Percentiles rank a stretch among this genome's conserved stretches.
phyloP scores from a whole-genome alignment of 768 basidiomycete species.

The Leccinum pellstonianum region DNA sequence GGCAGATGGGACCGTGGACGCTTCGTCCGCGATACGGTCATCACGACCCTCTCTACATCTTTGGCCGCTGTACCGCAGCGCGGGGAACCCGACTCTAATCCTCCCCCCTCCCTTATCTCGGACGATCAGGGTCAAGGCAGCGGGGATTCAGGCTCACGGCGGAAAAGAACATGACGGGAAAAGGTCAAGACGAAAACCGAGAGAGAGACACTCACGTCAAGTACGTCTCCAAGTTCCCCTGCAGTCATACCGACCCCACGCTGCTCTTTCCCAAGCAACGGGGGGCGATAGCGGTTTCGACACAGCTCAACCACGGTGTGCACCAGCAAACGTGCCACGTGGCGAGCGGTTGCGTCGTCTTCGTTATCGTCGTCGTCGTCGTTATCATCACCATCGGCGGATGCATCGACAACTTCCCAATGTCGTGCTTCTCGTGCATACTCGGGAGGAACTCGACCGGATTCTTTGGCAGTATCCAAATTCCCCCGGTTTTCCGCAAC shows the following conservation, averaged over 20 bases:
- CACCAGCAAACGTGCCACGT: conserved; percentile 23
- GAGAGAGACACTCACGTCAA: conserved; percentile 30
- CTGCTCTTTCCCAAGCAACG: conserved; percentile 2
- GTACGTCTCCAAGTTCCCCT: conserved; percentile 30
- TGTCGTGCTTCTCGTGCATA: conserved; percentile 1
- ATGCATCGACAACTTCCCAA: conserved; percentile 1
- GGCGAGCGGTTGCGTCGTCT: conserved; percentile 4
- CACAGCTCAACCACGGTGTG: conserved; percentile 27
- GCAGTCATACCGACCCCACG: conserved; percentile 26
- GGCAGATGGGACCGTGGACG: conserved; percentile 9
- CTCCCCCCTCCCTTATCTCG: not conserved
- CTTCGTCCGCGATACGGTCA: not conserved
- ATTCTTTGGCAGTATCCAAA: conserved; percentile 6
- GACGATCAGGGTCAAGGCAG: conserved; percentile 19
- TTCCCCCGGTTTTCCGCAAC: conserved; percentile 12
- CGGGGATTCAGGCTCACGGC: conserved; percentile 8
- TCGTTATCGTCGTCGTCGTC: not conserved
- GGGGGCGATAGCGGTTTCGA: conserved; percentile 17
- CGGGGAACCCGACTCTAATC: conserved; percentile 8
- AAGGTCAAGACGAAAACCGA: not conserved
- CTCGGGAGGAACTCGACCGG: conserved; percentile 13
- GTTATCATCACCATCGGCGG: conserved; percentile 5
- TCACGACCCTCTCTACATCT: conserved; percentile 11
- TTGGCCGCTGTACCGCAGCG: conserved; percentile 17
- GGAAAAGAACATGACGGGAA: not conserved